Base-by-base conservation (phyloP, 768 basidiomycete genomes). In the Psilocybe cyanescens region DNA sequence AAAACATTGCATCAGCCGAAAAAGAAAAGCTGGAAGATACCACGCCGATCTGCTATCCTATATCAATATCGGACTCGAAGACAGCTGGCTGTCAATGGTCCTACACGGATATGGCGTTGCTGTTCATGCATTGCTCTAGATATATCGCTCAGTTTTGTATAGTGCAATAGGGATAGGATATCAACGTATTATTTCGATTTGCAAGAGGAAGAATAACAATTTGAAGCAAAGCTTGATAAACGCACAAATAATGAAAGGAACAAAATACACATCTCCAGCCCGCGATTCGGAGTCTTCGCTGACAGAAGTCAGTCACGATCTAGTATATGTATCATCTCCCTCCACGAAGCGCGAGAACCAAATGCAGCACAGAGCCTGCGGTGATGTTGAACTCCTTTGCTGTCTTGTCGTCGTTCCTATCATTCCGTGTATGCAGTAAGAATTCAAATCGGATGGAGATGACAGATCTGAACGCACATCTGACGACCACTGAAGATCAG, bases 301-400 rank as follows among this genome's bases (percentile, higher is more conserved):
- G 6, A 30, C 44, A 46, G 11, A 12, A 37, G 16, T 2, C 29
- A 19, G 44, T 16, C 44, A 31, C 45, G 8, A 9, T 11, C 28
- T n/a, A 17, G 17, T 8, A 3, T 24, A 2, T 47, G 55, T 41
- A 68, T 82, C 78, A 88, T 75, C 76, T 78, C 16, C 97, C 97
- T 47, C 97, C 97, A 75, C 97, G 94, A 46, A 99, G 86, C 6
- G 97, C 95, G 50, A 99, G 88, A 58, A 99, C 97, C 53, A 99
- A 81, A 79, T 99, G 97, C 67, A 99, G 87, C 29, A 94, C 91
- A 28, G 92, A 84, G 58, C 97, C 96, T 3, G 94, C 89, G 24
- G 78, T 72, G 73, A 99, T 90, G 72, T 91, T 92, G 75, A 88
- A 88, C 9, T 95, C 93, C 64, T 83, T 84, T 4, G 92, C 92